Percentiles rank a stretch among this genome's conserved stretches.
These are phyloP conservation scores for Austroboletus eburneus DNA, from an alignment of 768 basidiomycete species.

Conservation along the genomic window DNA sequence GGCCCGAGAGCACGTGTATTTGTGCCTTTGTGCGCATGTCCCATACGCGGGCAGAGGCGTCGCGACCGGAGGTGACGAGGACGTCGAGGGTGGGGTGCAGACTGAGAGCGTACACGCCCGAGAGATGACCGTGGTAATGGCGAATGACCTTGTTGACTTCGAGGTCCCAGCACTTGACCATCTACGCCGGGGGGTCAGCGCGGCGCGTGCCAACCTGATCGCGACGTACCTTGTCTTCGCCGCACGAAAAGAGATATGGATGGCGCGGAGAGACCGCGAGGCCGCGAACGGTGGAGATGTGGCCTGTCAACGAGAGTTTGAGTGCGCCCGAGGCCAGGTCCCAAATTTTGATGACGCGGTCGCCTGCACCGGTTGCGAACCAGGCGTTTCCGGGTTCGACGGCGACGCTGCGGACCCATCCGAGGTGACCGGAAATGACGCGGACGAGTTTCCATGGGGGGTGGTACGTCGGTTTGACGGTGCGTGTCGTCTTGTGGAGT, in stretches of 20 bases:
- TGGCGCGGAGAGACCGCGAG: conserved; percentile 89
- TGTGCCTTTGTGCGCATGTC: conserved; percentile 99
- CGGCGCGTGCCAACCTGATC: not conserved
- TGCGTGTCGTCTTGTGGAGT: conserved; percentile 89
- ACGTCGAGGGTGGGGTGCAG: conserved; percentile 96
- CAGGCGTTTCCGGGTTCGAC: conserved; percentile 98
- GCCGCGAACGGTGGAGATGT: conserved; percentile 95
- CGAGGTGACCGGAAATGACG: conserved; percentile 96
- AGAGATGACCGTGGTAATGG: conserved; percentile 97
- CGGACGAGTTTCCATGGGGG: conserved; percentile 94
- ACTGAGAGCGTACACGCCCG: conserved; percentile 91
- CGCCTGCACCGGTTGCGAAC: conserved; percentile 98
- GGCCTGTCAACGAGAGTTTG: conserved; percentile 94
- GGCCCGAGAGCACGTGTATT: conserved; percentile 89
- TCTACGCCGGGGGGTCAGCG: conserved; percentile 44
- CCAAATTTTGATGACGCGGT: conserved; percentile 99
- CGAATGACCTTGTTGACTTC: conserved; percentile 99
- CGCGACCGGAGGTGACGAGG: conserved; percentile 91
- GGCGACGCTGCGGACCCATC: conserved; percentile 95
- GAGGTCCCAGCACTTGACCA: conserved; percentile 99
- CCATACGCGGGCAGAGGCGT: conserved; percentile 97
- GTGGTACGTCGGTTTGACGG: conserved; percentile 94
- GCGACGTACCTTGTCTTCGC: conserved; percentile 85
- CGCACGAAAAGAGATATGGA: conserved; percentile 96
- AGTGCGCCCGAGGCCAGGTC: conserved; percentile 96